Evolutionary conservation across 495 filamentous ascomycete genomes (phyloP).

Genomic region (Cetradonia linearis): DNA sequence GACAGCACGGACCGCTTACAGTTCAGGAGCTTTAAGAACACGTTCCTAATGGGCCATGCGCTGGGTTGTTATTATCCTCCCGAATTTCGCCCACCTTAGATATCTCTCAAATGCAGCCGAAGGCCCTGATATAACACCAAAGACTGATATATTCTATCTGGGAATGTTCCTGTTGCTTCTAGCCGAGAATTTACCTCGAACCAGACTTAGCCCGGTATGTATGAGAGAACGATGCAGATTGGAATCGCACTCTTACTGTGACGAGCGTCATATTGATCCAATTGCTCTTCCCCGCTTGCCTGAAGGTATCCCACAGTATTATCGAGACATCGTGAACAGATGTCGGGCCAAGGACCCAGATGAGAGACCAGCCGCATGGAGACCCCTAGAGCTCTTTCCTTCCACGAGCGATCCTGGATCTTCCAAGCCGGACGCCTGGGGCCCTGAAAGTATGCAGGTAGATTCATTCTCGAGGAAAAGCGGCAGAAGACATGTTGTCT

Average conservation of each 20-base stretch:
- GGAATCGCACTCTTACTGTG: not conserved
- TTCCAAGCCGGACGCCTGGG: no score
- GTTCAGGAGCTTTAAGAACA: not conserved
- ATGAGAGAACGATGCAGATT: not conserved
- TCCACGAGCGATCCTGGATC: not conserved
- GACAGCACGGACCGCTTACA: not conserved
- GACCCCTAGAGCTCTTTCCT: not conserved
- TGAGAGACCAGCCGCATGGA: not conserved
- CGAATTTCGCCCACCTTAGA: not conserved
- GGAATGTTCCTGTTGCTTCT: not conserved
- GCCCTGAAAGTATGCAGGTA: no score
- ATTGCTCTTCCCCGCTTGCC: not conserved
- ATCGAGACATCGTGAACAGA: not conserved
- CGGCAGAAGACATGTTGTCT: no score
- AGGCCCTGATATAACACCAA: not conserved
- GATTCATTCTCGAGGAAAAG: no score
- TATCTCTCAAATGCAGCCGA: not conserved
- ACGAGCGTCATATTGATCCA: not conserved
- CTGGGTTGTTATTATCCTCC: not conserved
- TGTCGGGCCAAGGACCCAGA: not conserved
- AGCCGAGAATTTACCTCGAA: not conserved
- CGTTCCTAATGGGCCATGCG: not conserved
- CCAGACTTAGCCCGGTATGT: not conserved
- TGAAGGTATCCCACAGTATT: not conserved
- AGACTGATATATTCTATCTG: not conserved